A percentile compares a stretch with the other conserved stretches of the same genome.
phyloP scores from a whole-genome alignment of 768 basidiomycete species.

The Suillus bovinus region DNA sequence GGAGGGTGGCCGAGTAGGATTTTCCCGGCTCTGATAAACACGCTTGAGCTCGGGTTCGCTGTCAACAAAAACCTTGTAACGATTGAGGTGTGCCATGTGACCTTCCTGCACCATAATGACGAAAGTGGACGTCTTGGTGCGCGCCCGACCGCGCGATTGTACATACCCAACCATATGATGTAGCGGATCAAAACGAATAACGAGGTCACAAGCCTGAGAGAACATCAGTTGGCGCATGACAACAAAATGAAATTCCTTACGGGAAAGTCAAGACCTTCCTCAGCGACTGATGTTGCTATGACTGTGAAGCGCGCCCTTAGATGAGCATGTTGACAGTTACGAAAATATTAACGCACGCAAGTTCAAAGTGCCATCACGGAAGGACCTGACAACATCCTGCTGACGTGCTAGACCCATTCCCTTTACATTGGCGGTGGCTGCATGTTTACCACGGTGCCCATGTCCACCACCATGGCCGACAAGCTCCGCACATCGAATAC shows the following conservation, averaged over 20 bases:
- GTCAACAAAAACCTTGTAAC: constrained; percentile 57
- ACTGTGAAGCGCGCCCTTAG: constrained; percentile 39
- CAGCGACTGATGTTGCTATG: constrained; percentile 84
- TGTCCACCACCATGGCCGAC: constrained; percentile 65
- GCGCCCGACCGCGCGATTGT: constrained; percentile 85
- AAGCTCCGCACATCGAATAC: constrained; percentile 62
- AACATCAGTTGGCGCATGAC: constrained; percentile 6
- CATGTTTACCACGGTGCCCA: constrained; percentile 25
- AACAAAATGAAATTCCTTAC: constrained; percentile 36
- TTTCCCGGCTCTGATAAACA: constrained; percentile 56
- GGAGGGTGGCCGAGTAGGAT: constrained; percentile 30
- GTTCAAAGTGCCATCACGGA: constrained; percentile 66
- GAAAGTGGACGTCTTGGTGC: constrained; percentile 74
- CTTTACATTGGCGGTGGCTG: constrained; percentile 36
- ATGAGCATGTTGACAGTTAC: neutral
- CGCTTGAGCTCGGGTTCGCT: constrained; percentile 65
- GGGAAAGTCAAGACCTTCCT: constrained; percentile 91
- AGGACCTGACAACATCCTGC: constrained; percentile 61
- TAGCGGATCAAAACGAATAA: constrained; percentile 81
- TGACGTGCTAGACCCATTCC: constrained; percentile 56
- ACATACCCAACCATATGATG: constrained; percentile 86
- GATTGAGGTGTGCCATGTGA: constrained; percentile 51
- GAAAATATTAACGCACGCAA: constrained; percentile 49
- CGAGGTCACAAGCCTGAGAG: constrained; percentile 79
- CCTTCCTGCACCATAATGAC: constrained; percentile 77